A percentile compares a stretch with the other conserved stretches of the same genome.
Conservation (phyloP, 1,284 basidiomycete genomes). For the Malassezia equina region DNA sequence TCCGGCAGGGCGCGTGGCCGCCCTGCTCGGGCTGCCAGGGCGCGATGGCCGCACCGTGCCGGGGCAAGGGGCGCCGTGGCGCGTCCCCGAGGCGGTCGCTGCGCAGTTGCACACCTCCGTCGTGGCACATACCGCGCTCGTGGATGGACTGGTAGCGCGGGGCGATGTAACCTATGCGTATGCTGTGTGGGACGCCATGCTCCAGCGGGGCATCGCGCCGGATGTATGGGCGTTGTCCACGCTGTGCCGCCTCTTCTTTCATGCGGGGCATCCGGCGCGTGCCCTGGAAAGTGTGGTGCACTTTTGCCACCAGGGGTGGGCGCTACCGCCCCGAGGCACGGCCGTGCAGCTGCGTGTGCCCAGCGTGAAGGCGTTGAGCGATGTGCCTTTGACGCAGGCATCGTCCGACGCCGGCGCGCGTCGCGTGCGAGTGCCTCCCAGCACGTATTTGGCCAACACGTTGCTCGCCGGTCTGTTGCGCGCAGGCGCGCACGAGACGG, state of each 20-base stretch:
- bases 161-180: constrained; percentile 5
- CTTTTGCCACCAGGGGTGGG: constrained; percentile 10
- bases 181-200: constrained; percentile 11
- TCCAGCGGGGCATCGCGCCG: constrained; percentile 13
- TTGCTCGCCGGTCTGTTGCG: constrained; percentile 8
- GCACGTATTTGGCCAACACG: constrained; percentile 13
- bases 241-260: constrained; percentile 12
- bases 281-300: constrained; percentile 9
- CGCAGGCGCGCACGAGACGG: constrained; percentile 4
- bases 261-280: constrained; percentile 1
- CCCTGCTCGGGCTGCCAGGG: constrained; percentile 7
- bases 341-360: background rate
- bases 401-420: background rate
- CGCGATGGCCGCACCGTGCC: background rate
- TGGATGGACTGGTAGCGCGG: constrained; percentile 12
- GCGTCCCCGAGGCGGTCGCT: background rate
- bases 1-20: constrained; percentile 1
- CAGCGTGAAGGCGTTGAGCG: background rate
- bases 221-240: constrained; percentile 10
- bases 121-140: constrained; percentile 6
- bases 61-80: background rate
- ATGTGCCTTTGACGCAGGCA: background rate
- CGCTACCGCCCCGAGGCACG: background rate
- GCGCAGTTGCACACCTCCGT: constrained; percentile 4
- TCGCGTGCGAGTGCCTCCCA: constrained; percentile 3